phyloP scores from a whole-genome alignment of 73 alveolate species.

The Paramecium octaurelia region DNA sequence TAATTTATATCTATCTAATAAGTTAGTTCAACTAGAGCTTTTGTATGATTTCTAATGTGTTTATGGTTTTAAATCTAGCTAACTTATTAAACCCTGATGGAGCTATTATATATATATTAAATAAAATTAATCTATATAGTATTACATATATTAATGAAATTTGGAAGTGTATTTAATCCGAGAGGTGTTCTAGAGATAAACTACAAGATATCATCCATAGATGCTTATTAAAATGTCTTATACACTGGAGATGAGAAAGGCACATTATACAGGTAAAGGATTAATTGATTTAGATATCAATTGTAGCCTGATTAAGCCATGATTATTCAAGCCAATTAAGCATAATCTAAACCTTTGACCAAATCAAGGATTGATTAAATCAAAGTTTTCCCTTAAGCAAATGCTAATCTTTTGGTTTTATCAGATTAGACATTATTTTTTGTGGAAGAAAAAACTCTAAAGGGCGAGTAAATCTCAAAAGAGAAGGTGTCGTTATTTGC shows the following conservation, averaged over 20 bases:
- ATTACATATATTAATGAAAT: background rate
- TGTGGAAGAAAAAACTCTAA: background rate
- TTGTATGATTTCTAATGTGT: no score
- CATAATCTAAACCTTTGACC: background rate
- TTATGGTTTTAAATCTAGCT: background rate
- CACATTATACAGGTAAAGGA: background rate
- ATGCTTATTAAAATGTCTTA: conserved; percentile 3
- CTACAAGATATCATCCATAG: conserved; percentile 38
- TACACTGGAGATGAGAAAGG: conserved; percentile 50
- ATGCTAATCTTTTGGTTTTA: conserved; percentile 5
- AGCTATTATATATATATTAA: background rate
- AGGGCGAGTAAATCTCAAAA: background rate
- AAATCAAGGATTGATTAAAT: conserved; percentile 24
- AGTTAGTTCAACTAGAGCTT: no score
- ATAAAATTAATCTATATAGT: background rate
- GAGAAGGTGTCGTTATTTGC: conserved; percentile 23
- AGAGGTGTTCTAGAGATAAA: background rate
- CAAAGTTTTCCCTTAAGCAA: background rate
- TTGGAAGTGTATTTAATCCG: conserved; percentile 13
- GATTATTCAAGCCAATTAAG: background rate
- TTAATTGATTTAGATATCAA: background rate
- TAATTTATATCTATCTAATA: no score
- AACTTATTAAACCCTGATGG: background rate
- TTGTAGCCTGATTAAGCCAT: conserved; percentile 13
- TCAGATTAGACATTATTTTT: background rate